Evolutionary conservation across 2,329 filamentous ascomycete genomes (phyloP).

Genomic region (Leptosphaerulina australis): DNA sequence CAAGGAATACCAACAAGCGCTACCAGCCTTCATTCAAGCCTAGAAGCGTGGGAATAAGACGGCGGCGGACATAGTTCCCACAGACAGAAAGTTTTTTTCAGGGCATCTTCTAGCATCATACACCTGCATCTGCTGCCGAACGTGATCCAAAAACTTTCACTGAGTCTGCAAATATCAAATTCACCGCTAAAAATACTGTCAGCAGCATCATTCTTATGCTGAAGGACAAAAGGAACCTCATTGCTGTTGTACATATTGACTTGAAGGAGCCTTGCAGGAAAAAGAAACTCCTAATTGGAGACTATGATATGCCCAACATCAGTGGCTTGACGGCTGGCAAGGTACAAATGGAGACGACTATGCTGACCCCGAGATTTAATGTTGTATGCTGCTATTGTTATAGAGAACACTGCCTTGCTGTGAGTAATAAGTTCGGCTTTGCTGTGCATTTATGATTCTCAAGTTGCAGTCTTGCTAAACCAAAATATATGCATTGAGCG

Average conservation of each 20-base stretch:
- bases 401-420: background rate
- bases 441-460: conserved; percentile 12
- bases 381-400: background rate
- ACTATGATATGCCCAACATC: conserved; percentile 34
- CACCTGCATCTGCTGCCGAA: conserved; percentile 34
- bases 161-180: conserved; percentile 26
- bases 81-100: conserved; percentile 23
- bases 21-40: conserved; percentile 47
- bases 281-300: conserved; percentile 17
- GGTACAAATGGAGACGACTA: conserved; percentile 34
- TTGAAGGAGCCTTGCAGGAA: conserved; percentile 22
- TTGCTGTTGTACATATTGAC: conserved; percentile 33
- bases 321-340: conserved; percentile 27
- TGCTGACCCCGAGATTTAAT: conserved; percentile 3
- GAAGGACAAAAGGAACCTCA: conserved; percentile 22
- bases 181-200: conserved; percentile 18
- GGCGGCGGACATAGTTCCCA: conserved; percentile 30
- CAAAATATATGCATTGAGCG: background rate
- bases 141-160: conserved; percentile 53
- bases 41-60: conserved; percentile 44
- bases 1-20: conserved; percentile 44
- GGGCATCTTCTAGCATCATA: conserved; percentile 33
- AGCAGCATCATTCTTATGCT: conserved; percentile 22
- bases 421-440: background rate
- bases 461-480: conserved; percentile 5